phyloP scores from a whole-genome alignment of 306 rosid species.

The Sicyos baderoa region DNA sequence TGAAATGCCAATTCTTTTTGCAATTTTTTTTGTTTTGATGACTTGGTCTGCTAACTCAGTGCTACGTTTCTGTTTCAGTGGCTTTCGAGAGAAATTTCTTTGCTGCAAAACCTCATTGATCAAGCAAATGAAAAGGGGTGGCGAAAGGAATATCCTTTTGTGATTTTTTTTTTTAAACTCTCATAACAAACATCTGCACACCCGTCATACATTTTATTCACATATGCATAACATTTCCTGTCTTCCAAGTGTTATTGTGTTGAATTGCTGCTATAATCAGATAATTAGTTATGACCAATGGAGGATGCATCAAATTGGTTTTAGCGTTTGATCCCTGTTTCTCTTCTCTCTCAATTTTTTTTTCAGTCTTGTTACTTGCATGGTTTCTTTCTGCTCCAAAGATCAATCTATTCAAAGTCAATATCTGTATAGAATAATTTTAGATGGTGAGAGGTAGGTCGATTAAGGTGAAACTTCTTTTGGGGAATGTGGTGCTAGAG shows the following conservation, averaged over 20 bases:
- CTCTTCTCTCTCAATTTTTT: background rate
- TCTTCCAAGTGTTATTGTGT: background rate
- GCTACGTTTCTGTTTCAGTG: conserved; percentile 43
- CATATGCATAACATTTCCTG: background rate
- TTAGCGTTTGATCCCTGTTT: background rate
- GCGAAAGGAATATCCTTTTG: conserved; percentile 91
- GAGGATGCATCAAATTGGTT: background rate
- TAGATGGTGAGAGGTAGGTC: background rate
- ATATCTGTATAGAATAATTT: background rate
- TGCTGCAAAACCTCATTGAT: conserved; percentile 55
- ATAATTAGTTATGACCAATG: background rate
- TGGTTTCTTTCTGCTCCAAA: background rate
- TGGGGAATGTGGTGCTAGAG: too few relatives aligned
- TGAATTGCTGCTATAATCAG: background rate
- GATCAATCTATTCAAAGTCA: background rate
- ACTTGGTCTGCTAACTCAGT: background rate
- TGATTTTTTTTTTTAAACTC: conserved; percentile 16
- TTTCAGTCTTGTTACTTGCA: background rate
- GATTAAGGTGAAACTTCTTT: too few relatives aligned
- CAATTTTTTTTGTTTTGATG: conserved; percentile 16
- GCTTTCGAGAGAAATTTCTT: conserved; percentile 51
- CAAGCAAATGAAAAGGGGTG: conserved; percentile 84
- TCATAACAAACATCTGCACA: background rate
- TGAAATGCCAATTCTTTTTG: background rate
- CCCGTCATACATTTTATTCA: background rate